A percentile compares a stretch with the other conserved stretches of the same genome.
Evolutionary conservation across 352 stramenopile species (phyloP).

Genomic region (Phytophthora europaea): DNA sequence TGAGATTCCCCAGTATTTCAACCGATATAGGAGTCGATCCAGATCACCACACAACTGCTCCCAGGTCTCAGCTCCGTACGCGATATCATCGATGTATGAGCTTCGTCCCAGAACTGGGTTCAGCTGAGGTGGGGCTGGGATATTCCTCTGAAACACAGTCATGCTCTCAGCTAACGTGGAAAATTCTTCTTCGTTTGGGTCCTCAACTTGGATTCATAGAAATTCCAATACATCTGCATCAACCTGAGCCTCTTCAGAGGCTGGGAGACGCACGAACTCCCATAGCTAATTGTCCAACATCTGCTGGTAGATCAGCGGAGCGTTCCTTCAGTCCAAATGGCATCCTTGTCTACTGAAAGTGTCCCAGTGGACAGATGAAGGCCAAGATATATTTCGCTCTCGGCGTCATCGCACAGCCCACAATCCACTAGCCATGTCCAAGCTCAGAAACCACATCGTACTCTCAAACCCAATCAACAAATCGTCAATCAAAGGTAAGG

Average conservation of each 20-base stretch:
- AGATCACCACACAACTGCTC: no score
- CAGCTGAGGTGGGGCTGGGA: background rate
- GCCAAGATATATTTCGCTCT: background rate
- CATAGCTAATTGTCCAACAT: background rate
- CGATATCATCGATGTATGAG: constrained; percentile 8
- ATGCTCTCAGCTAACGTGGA: no score
- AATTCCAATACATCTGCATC: background rate
- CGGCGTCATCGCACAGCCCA: background rate
- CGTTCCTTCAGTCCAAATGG: background rate
- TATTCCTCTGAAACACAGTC: background rate
- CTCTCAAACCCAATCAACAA: background rate
- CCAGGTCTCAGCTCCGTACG: no score
- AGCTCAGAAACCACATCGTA: background rate
- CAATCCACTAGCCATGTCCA: background rate
- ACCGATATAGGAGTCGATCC: no score
- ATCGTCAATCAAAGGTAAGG: background rate
- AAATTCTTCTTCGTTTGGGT: no score
- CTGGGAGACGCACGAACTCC: background rate
- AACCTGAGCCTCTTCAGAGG: background rate
- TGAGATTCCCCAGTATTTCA: no score
- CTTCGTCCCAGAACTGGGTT: background rate
- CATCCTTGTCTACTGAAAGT: background rate
- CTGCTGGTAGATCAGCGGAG: background rate
- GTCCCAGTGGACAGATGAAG: background rate
- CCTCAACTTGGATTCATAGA: no score